Evolutionary conservation across 257 asterid species (phyloP), one percentile per base, ranked within the genome.

Genomic region (Oldenlandia corymbosa): DNA sequence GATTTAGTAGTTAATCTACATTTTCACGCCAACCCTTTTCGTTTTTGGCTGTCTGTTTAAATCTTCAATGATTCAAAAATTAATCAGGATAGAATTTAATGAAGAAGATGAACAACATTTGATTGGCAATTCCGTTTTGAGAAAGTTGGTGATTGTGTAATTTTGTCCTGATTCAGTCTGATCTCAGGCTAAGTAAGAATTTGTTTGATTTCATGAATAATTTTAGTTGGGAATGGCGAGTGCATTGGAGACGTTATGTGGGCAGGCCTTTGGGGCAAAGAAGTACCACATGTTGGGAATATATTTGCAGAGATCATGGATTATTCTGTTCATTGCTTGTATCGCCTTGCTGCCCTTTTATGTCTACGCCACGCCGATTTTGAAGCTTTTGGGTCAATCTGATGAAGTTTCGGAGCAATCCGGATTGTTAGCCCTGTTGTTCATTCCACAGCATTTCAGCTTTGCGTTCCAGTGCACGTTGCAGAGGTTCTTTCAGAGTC

Each of bases 401-500:
- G 69, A 70, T 1, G 77, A 70, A n/a, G 75, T 78, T 0, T 77
- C 83, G 1, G 83, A 78, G 13, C 67, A 47, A 10, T 65, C 76
- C 17, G 79, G 79, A 2, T 0, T 57, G 47, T 64, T 77, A 11
- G 56, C 74, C 13, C 24, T 77, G 30, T 77, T 72, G 75, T 73
- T 73, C 63, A 77, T 77, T 2, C 82, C 76, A 0, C 36, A 69
- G 18, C 78, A 73, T 13, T 78, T 74, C 58, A 58, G 68, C 67
- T 78, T 78, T 32, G 75, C 80, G 0, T 74, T 74, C 32, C 77
- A 63, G 26, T 59, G 70, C 58, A 50, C 79, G 5, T 45, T 70
- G 32, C 76, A 67, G 56, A 70, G 79, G 72, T 78, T 82, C 60
- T 50, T 85, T 39, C 88, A 79, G 73, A 62, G 88, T 64, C 87